Evolutionary conservation across 2,329 filamentous ascomycete genomes (phyloP).

Genomic region (Cladophialophora carrionii): DNA sequence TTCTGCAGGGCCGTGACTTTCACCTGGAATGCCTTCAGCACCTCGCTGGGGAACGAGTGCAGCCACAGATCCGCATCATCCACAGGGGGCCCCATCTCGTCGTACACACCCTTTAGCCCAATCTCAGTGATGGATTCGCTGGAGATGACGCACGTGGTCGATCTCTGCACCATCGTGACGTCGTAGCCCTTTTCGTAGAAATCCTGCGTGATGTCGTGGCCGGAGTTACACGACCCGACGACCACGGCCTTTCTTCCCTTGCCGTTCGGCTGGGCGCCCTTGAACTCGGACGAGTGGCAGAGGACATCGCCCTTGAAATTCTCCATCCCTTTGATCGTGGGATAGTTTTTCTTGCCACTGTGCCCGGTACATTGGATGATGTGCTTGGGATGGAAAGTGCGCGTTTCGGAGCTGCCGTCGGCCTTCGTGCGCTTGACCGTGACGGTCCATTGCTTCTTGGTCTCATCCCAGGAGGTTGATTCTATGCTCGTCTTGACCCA

Average conservation of each 20-base stretch:
- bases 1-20: conserved; percentile 26
- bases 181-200: conserved; percentile 68
- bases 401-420: conserved; percentile 50
- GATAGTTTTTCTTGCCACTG: conserved; percentile 65
- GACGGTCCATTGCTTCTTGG: conserved; percentile 59
- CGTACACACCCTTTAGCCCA: conserved; percentile 56
- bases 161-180: conserved; percentile 71
- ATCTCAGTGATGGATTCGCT: conserved; percentile 59
- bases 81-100: conserved; percentile 57
- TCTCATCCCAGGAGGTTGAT: conserved; percentile 56
- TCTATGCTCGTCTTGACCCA: conserved; percentile 61
- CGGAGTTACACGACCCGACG: conserved; percentile 70
- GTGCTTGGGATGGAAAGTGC: conserved; percentile 64
- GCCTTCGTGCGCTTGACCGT: conserved; percentile 51
- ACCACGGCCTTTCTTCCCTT: conserved; percentile 65
- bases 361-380: conserved; percentile 70
- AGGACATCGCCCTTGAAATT: conserved; percentile 62
- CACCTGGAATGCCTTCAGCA: conserved; percentile 63
- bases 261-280: conserved; percentile 54
- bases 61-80: conserved; percentile 68
- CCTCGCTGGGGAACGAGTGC: conserved; percentile 61
- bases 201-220: conserved; percentile 63
- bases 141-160: conserved; percentile 66
- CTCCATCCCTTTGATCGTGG: conserved; percentile 53
- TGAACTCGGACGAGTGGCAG: conserved; percentile 65